Base-by-base conservation (phyloP, 805 yeast species). In the Sungouiozyma ichnusensis region DNA sequence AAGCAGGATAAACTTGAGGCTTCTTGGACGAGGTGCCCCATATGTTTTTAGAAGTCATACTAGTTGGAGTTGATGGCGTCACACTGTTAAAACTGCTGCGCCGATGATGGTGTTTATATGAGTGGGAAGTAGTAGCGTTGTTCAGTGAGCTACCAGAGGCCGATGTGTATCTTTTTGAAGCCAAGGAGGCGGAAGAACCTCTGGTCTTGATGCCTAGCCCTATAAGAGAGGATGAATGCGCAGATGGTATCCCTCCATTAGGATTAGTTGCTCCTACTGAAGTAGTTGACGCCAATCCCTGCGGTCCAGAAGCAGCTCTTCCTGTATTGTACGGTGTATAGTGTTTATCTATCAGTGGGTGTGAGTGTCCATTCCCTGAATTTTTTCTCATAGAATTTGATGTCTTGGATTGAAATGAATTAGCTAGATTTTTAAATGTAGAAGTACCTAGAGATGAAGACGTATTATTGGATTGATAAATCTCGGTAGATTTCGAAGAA, bases 1-100 rank as follows among this genome's bases (percentile, higher is more conserved):
- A 53, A 0, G 98, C 97, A 2, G 97, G 96, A 59, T 92, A 87
- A 2, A 87, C 88, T 16, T 73, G 66, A 5, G 95, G 94, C 43
- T 74, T 64, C 44, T 58, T 63, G 9, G 55, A 46, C 1, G 60
- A 48, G 1, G 42, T 18, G 24, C 36, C 36, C 29, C 38, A 35
- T 44, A 43, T 27, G 20, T 31, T 36, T 20, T 41, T 36, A 16
- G 44, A 27, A 4, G 37, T 31, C 9, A 34, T 42, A 2, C 32
- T 37, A 33, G 20, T 37, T 35, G 41, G 29, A 35, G 43, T 20
- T 35, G 33, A 20, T 24, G 40, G 37, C 8, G 44, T 18, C 13
- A 38, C 20, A 7, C 43, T 38, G 11, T 42, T 34, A 31, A 36
- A 36, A 33, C 44, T 41, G 16, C 40, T 36, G 5, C 37, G 36